Base-by-base conservation (phyloP, 257 asterid species). In the Anisodus acutangulus region DNA sequence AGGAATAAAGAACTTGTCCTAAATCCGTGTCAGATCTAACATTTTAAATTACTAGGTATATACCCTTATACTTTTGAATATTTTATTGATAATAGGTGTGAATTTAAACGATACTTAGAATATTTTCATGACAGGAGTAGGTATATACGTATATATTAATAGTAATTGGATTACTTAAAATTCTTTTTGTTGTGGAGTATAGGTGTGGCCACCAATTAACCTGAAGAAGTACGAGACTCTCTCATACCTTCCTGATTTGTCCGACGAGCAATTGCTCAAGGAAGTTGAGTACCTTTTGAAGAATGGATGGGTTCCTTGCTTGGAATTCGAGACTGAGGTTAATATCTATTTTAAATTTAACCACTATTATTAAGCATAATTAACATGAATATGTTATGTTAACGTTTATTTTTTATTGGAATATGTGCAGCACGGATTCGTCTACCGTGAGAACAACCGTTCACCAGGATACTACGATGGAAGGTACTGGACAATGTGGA, bases 401-500 rank as follows among this genome's bases (percentile, higher is more conserved):
- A 31, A 31, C 35, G 1, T 31, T 31, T 31, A 31, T 31, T 31
- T 26, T 31, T 31, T 31, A 31, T 1, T 31, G 35, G 2, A 31
- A 31, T 15, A 12, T 51, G 31, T 58, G 69, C 15, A 91, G 93
- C 54, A 85, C 6, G 89, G 90, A 15, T 87, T 87, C 15, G 86
- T 81, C 74, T 85, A 84, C 87, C 91, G 92, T 81, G 90, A 90
- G 68, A 0, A 88, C 86, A 22, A 78, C 83, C 9, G 5, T 17
- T 83, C 90, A 0, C 92, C 90, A 0, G 90, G 91, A 8, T 88
- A 59, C 89, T 91, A 92, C 9, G 93, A 89, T 3, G 68, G 6
- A 15, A 70, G 79, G 1, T 90, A 92, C 87, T 89, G 93, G 94
- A 86, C 89, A 39, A 88, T 92, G 92, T 92, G 93, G 95, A 92